phyloP scores from a whole-genome alignment of 768 basidiomycete species.

The Russula brevipes region DNA sequence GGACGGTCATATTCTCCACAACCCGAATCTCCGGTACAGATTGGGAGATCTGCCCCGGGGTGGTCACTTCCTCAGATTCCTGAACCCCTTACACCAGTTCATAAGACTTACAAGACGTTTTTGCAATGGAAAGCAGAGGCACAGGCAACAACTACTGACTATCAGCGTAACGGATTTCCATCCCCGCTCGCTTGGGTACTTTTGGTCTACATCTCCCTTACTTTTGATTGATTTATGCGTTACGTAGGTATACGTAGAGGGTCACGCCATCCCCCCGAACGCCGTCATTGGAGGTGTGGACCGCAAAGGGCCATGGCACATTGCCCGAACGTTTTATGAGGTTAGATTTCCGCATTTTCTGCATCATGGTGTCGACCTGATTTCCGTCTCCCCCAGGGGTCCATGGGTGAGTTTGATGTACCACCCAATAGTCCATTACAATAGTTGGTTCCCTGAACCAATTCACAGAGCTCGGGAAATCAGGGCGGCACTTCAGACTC shows the following conservation, averaged over 20 bases:
- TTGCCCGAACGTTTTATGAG: constrained; percentile 25
- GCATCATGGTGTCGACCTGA: neutral
- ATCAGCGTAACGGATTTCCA: constrained; percentile 16
- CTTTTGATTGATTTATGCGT: neutral
- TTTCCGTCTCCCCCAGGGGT: constrained; percentile 1
- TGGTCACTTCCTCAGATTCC: neutral
- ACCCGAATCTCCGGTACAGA: neutral
- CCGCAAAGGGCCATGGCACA: constrained; percentile 16
- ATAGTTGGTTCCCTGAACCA: neutral
- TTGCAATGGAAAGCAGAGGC: constrained; percentile 21
- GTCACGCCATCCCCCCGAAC: constrained; percentile 21
- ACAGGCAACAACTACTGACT: constrained; percentile 12
- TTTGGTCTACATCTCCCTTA: neutral
- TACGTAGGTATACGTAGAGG: constrained; percentile 20
- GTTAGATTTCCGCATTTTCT: neutral
- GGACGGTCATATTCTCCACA: neutral
- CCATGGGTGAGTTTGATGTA: constrained; percentile 16
- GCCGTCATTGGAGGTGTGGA: constrained; percentile 23
- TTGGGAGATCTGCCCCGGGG: neutral
- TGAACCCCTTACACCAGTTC: neutral
- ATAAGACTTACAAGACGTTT: constrained; percentile 10
- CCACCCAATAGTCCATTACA: no score
- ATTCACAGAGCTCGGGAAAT: constrained; percentile 35
- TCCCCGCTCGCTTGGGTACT: constrained; percentile 24
- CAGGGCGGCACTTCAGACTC: constrained; percentile 29